phyloP scores from a whole-genome alignment of 23 red algal species.

The Gracilaria gracilis region DNA sequence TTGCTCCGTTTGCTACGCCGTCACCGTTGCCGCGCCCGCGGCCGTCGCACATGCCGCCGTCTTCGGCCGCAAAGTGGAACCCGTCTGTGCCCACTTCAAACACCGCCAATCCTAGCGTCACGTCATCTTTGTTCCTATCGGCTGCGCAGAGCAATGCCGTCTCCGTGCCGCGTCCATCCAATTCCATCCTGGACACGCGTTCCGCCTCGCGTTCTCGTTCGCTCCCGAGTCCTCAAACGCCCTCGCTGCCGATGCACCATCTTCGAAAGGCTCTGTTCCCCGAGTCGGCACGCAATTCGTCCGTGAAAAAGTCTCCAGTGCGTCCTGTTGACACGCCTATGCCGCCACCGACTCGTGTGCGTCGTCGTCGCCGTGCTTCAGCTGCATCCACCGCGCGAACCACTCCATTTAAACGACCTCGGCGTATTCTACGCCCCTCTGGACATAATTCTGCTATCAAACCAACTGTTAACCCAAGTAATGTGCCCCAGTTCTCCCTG shows the following conservation, averaged over 20 bases:
- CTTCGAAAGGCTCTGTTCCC: slow-evolving; percentile 41
- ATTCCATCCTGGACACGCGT: slow-evolving; percentile 21
- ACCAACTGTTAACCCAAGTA: not conserved
- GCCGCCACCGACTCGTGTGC: not conserved
- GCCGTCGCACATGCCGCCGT: slow-evolving; percentile 11
- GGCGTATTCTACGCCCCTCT: slow-evolving; percentile 7
- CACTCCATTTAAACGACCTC: slow-evolving; percentile 69
- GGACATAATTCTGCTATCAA: not conserved
- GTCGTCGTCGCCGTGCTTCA: slow-evolving; percentile 25
- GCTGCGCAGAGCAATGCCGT: not conserved
- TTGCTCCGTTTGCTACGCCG: slow-evolving; percentile 2
- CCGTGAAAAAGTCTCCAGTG: not conserved
- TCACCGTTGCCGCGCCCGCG: not conserved
- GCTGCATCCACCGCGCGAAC: slow-evolving; percentile 11
- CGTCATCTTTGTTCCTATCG: not conserved
- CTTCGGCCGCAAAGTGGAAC: slow-evolving; percentile 19
- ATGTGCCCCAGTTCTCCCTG: slow-evolving; percentile 36
- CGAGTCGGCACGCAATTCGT: slow-evolving; percentile 14
- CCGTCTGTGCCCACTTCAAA: slow-evolving; percentile 3
- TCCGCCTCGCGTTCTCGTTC: slow-evolving; percentile 24
- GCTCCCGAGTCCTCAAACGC: slow-evolving; percentile 11
- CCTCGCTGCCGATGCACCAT: not conserved
- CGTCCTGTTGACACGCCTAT: not conserved
- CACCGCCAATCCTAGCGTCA: slow-evolving; percentile 28
- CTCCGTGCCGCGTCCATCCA: slow-evolving; percentile 12